These are phyloP conservation scores for Meredithiella fracta DNA, from an alignment of 2,329 filamentous ascomycete genomes.

Conservation along the genomic window DNA sequence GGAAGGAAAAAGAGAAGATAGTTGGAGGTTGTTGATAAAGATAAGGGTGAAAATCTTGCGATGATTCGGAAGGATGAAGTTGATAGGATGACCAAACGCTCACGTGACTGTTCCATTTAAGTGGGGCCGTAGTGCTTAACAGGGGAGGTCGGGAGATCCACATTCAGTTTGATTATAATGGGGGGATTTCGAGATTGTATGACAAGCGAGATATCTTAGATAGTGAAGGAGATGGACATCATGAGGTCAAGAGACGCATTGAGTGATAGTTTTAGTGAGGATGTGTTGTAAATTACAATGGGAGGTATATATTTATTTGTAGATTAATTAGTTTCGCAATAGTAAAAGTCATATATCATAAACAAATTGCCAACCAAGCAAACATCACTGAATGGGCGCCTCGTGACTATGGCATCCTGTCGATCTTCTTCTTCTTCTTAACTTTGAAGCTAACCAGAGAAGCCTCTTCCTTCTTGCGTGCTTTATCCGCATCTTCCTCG, in stretches of 20 bases:
- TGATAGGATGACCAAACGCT: constrained; percentile 2
- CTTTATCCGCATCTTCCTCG: constrained; percentile 15
- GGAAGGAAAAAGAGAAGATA: constrained; percentile 1
- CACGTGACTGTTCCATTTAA: not conserved
- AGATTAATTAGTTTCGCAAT: too few species aligned
- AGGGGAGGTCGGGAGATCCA: too few species aligned
- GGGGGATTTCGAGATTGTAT: too few species aligned
- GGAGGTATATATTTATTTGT: too few species aligned
- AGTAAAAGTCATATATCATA: too few species aligned
- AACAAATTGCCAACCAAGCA: too few species aligned
- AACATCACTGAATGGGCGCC: not conserved
- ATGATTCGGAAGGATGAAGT: constrained; percentile 9
- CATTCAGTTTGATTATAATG: too few species aligned
- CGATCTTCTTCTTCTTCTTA: constrained; percentile 28
- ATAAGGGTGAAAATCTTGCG: constrained; percentile 11
- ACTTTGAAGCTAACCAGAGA: constrained; percentile 28
- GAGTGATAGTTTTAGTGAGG: too few species aligned
- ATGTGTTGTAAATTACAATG: not conserved
- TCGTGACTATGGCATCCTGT: not conserved
- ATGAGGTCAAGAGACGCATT: too few species aligned
- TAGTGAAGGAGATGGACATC: too few species aligned
- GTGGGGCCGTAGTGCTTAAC: not conserved
- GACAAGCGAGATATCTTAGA: too few species aligned
- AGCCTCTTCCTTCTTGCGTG: constrained; percentile 20
- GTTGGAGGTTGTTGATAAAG: not conserved